phyloP scores from a whole-genome alignment of 371 early-diverging fungal genomes.

The Zancudomyces culisetae region DNA sequence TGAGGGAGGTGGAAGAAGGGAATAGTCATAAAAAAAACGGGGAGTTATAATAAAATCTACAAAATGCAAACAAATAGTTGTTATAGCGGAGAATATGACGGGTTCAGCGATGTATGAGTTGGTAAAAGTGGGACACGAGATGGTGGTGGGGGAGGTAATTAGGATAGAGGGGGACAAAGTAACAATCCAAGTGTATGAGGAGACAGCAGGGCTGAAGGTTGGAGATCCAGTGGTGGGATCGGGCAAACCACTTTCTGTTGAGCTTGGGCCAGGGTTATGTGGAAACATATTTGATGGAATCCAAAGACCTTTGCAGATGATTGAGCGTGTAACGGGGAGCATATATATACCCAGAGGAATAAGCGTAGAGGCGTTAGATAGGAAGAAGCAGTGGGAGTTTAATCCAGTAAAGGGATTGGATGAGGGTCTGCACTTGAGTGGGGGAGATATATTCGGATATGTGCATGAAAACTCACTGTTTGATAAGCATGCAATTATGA shows the following conservation, averaged over 20 bases:
- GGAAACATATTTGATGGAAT: slow-evolving; percentile 99
- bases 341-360: slow-evolving; percentile 99
- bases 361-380: slow-evolving; percentile 91
- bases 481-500: slow-evolving; percentile 78
- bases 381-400: slow-evolving; percentile 86
- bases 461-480: slow-evolving; percentile 96
- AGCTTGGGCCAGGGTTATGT: slow-evolving; percentile 98
- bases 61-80: no score
- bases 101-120: slow-evolving; percentile 99
- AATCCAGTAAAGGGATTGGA: slow-evolving; percentile 38
- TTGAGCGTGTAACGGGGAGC: slow-evolving; percentile 80
- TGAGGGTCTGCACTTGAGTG: slow-evolving; percentile 93
- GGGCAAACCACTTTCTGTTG: slow-evolving; percentile 96
- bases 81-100: slow-evolving; percentile 95
- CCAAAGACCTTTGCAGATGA: slow-evolving; percentile 96
- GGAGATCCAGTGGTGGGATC: slow-evolving; percentile 97
- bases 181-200: slow-evolving; percentile 99
- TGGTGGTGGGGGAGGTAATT: slow-evolving; percentile 99
- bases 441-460: slow-evolving; percentile 94
- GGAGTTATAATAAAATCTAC: no score
- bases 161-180: slow-evolving; percentile 97
- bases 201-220: slow-evolving; percentile 97
- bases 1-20: no score
- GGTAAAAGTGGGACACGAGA: slow-evolving; percentile 97
- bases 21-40: no score